Conservation (phyloP, 371 early-diverging fungal species). For the Apophysomyces sp. region DNA sequence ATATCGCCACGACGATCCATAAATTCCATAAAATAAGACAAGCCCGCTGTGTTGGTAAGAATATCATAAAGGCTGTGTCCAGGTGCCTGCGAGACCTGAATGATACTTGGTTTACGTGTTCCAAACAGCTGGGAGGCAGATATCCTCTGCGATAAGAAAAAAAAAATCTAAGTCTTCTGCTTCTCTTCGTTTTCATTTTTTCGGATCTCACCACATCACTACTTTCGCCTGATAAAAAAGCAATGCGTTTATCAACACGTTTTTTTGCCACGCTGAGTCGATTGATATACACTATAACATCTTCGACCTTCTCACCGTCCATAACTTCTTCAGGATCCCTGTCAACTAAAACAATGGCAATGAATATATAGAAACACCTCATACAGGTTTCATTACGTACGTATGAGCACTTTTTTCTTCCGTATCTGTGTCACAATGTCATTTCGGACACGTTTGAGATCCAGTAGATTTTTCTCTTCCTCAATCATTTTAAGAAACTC, state of each 20-base stretch:
- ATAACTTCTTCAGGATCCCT: constrained; percentile 72
- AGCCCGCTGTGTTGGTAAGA: constrained; percentile 62
- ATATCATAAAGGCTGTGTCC: constrained; percentile 48
- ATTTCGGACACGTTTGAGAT: constrained; percentile 67
- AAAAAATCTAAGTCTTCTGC: not conserved
- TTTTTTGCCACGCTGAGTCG: constrained; percentile 72
- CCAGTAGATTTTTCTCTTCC: constrained; percentile 63
- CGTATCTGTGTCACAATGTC: constrained; percentile 76
- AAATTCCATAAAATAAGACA: constrained; percentile 83
- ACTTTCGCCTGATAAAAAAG: constrained; percentile 55
- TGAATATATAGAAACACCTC: not conserved
- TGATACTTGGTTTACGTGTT: constrained; percentile 20
- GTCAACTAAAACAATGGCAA: constrained; percentile 39
- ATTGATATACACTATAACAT: constrained; percentile 71
- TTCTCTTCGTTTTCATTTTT: constrained; percentile 13
- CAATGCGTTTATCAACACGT: constrained; percentile 74
- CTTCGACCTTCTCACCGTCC: constrained; percentile 80
- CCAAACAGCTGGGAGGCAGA: constrained; percentile 23
- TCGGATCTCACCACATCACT: constrained; percentile 35
- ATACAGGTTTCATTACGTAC: constrained; percentile 19
- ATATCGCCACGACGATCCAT: constrained; percentile 72
- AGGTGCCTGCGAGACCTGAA: constrained; percentile 2
- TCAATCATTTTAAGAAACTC: constrained; percentile 76
- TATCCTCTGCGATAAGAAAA: not conserved
- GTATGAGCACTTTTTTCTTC: constrained; percentile 60